A percentile compares a stretch with the other conserved stretches of the same genome.
phyloP scores from a whole-genome alignment of 208 protist genomes.

The Strigomonas culicis region DNA sequence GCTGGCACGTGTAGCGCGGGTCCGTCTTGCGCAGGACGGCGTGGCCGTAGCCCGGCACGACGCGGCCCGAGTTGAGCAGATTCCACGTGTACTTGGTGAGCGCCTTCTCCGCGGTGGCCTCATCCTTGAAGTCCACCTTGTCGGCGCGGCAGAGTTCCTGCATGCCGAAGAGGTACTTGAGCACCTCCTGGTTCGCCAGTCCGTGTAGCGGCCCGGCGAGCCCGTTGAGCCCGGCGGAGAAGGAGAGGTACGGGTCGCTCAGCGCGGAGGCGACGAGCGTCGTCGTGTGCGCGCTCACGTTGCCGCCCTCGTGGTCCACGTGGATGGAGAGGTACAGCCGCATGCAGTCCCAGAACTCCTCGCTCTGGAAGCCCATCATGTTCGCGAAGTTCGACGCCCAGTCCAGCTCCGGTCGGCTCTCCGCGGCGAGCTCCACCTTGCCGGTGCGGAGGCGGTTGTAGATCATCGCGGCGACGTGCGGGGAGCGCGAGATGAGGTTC shows the following conservation, averaged over 20 bases:
- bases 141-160: slow-evolving; percentile 51
- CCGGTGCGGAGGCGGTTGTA: slow-evolving; percentile 84
- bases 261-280: slow-evolving; percentile 96
- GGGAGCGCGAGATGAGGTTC: slow-evolving; percentile 89
- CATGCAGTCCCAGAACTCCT: slow-evolving; percentile 96
- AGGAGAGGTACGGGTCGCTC: slow-evolving; percentile 97
- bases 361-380: slow-evolving; percentile 92
- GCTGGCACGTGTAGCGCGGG: slow-evolving; percentile 97
- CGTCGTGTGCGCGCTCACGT: slow-evolving; percentile 97
- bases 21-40: slow-evolving; percentile 98
- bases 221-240: slow-evolving; percentile 93
- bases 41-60: slow-evolving; percentile 97
- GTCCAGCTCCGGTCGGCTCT: slow-evolving; percentile 75
- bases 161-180: slow-evolving; percentile 77
- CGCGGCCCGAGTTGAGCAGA: slow-evolving; percentile 84
- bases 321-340: slow-evolving; percentile 97
- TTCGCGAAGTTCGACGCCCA: slow-evolving; percentile 94
- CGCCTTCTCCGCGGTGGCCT: slow-evolving; percentile 52
- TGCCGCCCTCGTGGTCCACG: slow-evolving; percentile 96
- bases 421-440: slow-evolving; percentile 35
- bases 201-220: slow-evolving; percentile 98
- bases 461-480: slow-evolving; percentile 89
- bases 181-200: slow-evolving; percentile 97
- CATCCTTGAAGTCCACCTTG: slow-evolving; percentile 41
- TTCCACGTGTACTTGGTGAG: slow-evolving; percentile 91